These are phyloP conservation scores for Zasmidium citrigriseum DNA, from an alignment of 2,329 filamentous ascomycete species.

Conservation along the genomic window DNA sequence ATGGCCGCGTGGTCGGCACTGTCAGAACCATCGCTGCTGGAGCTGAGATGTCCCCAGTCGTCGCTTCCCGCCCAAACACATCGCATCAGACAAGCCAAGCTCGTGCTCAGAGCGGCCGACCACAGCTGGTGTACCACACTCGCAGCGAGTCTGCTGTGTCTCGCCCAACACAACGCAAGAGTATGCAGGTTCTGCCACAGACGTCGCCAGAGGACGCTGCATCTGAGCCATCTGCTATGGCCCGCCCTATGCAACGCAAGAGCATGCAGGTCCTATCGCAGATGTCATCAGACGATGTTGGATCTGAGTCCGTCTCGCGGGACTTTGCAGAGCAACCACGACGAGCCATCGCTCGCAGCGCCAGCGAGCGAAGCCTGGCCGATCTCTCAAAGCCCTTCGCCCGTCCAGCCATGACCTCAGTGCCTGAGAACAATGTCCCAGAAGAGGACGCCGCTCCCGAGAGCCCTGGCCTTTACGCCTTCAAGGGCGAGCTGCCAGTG, in stretches of 20 bases:
- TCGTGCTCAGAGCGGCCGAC: not conserved
- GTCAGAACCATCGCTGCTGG: conserved; percentile 18
- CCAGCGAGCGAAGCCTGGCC: conserved; percentile 24
- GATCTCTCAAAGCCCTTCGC: conserved; percentile 25
- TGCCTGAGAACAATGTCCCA: conserved; percentile 27
- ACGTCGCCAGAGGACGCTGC: not conserved
- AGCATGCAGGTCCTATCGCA: not conserved
- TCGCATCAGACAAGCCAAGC: not conserved
- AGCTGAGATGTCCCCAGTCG: not conserved
- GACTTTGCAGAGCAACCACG: conserved; percentile 7
- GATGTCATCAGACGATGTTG: not conserved
- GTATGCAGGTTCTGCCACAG: not conserved
- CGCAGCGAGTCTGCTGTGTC: not conserved
- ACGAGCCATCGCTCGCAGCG: conserved; percentile 9
- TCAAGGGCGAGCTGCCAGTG: conserved; percentile 30
- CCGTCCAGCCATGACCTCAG: conserved; percentile 26
- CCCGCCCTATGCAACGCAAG: not conserved
- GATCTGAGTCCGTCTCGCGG: not conserved
- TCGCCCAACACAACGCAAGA: not conserved
- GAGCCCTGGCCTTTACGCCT: conserved; percentile 23
- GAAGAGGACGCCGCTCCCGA: conserved; percentile 15
- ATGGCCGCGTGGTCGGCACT: conserved; percentile 47
- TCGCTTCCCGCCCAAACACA: not conserved
- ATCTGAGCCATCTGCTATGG: not conserved
- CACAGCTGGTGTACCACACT: not conserved